A percentile compares a stretch with the other conserved stretches of the same genome.
Conservation (phyloP, 116 monocot genomes). For the Phalaenopsis hybrid region DNA sequence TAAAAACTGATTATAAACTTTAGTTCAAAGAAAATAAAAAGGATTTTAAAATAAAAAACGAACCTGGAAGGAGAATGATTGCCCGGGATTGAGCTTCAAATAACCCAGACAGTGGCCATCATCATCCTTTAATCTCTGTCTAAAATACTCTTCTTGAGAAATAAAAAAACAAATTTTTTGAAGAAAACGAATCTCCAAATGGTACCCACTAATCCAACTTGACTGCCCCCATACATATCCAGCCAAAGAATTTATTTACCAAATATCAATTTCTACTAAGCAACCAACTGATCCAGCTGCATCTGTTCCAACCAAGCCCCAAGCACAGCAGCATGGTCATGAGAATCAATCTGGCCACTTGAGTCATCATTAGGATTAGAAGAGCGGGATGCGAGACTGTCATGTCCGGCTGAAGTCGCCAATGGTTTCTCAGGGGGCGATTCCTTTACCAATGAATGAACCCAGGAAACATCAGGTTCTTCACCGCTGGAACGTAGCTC, state of each 20-base stretch:
- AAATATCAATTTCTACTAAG: constrained; percentile 1
- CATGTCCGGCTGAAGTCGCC: neutral
- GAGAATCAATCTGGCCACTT: neutral
- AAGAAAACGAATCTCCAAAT: constrained; percentile 23
- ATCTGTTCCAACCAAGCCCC: constrained; percentile 60
- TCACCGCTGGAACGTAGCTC: constrained; percentile 17
- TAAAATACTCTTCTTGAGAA: constrained; percentile 10
- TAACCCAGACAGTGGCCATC: constrained; percentile 6
- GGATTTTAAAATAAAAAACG: neutral
- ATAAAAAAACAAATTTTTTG: constrained; percentile 8
- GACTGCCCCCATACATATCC: constrained; percentile 1
- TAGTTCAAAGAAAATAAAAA: neutral
- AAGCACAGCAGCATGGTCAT: constrained; percentile 5
- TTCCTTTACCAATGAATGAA: constrained; percentile 44
- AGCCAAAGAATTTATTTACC: constrained; percentile 27
- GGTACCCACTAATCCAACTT: constrained; percentile 11
- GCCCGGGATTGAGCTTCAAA: constrained; percentile 15
- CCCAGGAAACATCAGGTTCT: constrained; percentile 40
- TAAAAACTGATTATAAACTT: neutral
- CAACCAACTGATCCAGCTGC: constrained; percentile 46
- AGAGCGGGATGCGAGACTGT: neutral
- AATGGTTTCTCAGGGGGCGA: constrained; percentile 21
- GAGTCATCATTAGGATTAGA: neutral
- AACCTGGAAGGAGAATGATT: neutral
- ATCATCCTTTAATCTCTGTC: constrained; percentile 10